These are phyloP conservation scores for Wickerhamomyces bisporus DNA, from an alignment of 805 yeast genomes.

Conservation along the genomic window DNA sequence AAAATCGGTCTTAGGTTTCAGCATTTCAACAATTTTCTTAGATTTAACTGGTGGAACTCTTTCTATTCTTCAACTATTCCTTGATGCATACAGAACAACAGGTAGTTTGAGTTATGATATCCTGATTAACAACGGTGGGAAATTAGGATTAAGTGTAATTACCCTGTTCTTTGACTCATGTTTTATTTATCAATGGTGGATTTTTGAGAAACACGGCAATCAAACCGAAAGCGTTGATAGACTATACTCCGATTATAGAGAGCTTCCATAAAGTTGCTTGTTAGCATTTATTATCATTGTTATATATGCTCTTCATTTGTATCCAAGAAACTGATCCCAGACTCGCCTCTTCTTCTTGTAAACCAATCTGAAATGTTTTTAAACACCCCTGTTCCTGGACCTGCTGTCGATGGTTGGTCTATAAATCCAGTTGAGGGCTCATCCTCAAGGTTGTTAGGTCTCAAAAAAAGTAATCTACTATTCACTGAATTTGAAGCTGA, in stretches of 20 bases:
- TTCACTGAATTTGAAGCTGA: slow-evolving; percentile 5
- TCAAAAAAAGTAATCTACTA: not conserved
- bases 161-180: slow-evolving; percentile 33
- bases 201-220: slow-evolving; percentile 15
- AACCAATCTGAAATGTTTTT: not conserved
- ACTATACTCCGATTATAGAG: not conserved
- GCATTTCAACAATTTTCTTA: slow-evolving; percentile 48
- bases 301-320: not conserved
- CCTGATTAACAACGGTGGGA: slow-evolving; percentile 32
- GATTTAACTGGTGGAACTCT: slow-evolving; percentile 33
- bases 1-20: slow-evolving; percentile 79
- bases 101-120: slow-evolving; percentile 21
- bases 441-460: not conserved
- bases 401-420: not conserved
- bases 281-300: not conserved
- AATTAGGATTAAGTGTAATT: slow-evolving; percentile 33
- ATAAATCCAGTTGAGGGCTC: not conserved
- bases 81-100: slow-evolving; percentile 22
- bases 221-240: too few relatives aligned
- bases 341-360: not conserved
- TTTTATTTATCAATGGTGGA: slow-evolving; percentile 33
- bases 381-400: not conserved
- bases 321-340: not conserved
- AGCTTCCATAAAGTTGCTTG: not conserved
- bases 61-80: slow-evolving; percentile 19